Evolutionary conservation across 768 basidiomycete genomes (phyloP).

Genomic region (Pleurotus salmoneostramineus): DNA sequence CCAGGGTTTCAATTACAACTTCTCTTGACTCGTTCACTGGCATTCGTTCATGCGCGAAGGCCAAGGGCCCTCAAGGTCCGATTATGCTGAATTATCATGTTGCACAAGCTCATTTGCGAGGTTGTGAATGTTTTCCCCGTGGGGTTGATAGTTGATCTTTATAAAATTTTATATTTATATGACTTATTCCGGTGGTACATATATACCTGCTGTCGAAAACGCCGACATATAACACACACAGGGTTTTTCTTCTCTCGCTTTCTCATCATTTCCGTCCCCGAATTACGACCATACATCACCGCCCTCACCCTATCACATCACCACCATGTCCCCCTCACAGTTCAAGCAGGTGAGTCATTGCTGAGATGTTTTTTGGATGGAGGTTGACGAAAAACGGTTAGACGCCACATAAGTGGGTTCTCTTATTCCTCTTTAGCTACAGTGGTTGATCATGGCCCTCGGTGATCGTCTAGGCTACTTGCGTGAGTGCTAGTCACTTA

Average conservation of each 20-base stretch:
- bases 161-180: too few relatives aligned
- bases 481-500: conserved; percentile 22
- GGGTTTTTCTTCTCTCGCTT: not conserved
- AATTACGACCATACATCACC: not conserved
- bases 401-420: conserved; percentile 47
- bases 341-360: conserved; percentile 7
- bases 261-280: not conserved
- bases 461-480: conserved; percentile 25
- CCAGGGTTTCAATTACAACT: not conserved
- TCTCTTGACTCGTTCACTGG: not conserved
- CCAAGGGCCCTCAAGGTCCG: not conserved
- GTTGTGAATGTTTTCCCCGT: conserved; percentile 3
- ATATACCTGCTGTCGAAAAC: conserved; percentile 3
- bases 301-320: not conserved
- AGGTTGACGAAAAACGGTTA: conserved; percentile 10
- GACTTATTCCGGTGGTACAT: not conserved
- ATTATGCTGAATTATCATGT: not conserved
- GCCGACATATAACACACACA: not conserved
- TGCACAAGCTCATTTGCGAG: not conserved
- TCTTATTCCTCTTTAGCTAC: not conserved
- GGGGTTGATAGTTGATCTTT: not conserved
- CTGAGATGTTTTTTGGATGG: not conserved
- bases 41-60: too few relatives aligned
- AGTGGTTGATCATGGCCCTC: conserved; percentile 3
- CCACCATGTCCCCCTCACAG: not conserved